Base-by-base conservation (phyloP, 1,284 basidiomycete species). In the Ustilago loliicola region DNA sequence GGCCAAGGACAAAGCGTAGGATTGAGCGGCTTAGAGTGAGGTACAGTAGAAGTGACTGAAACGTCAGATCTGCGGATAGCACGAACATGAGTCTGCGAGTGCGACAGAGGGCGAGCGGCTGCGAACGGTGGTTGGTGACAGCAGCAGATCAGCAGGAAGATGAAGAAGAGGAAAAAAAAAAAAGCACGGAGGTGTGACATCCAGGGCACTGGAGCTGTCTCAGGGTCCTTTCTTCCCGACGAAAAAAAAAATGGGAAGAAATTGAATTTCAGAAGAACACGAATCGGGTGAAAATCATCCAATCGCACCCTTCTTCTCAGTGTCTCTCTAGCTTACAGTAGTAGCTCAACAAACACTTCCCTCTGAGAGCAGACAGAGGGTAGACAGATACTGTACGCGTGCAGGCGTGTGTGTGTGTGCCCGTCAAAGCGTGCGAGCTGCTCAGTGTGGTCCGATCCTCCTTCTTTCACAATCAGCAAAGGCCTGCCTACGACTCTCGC, bases 201-300 rank as follows among this genome's bases (percentile, higher is more conserved):
- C 21, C 48, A 34, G 45, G 53, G 68, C 68, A 70, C 53, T 61
- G 25, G 19, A 27, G 6, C 68, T 47, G 62, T 19, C 25, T n/a
- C n/a, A 54, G 60, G 61, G 55, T 57, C 55, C 36, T 57, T 57
- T 40, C 36, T 57, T 57, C 55, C 47, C 11, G 40, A 29, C 29
- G 6, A 29, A 32, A 54, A 58, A 25, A 45, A 59, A 42, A 55
- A 55, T 29, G 50, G 40, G 30, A 23, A 50, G 58, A 50, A 57
- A 38, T 21, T 32, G 57, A 59, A 59, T 25, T 50, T 48, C 47
- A 52, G 52, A 62, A 53, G 52, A 50, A 47, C 19, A 50, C 27
- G 29, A 65, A 54, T 40, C 58, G 50, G 53, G 36, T 30, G 57
- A 61, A 64, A 70, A 71, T 71, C 68, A 65, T 57, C 53, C 53